A percentile compares a stretch with the other conserved stretches of the same genome.
Conservation (phyloP, 345 rosid genomes). For the Populus tremula region DNA sequence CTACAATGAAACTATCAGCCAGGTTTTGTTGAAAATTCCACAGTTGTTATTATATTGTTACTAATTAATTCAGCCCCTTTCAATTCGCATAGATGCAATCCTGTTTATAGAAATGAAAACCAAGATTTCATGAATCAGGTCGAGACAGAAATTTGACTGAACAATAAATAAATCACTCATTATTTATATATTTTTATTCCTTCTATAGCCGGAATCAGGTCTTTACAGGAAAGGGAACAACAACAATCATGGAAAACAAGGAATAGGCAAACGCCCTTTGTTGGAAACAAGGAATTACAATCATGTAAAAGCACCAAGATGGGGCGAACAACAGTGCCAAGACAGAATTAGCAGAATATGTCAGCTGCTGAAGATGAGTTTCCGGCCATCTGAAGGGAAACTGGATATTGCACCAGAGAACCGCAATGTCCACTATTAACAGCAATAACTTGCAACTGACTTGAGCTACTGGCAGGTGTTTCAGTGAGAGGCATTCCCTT, state of each 20-base stretch:
- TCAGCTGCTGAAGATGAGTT: slow-evolving; percentile 35
- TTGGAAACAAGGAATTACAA: slow-evolving; percentile 5
- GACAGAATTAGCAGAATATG: slow-evolving; percentile 36
- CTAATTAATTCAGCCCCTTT: not conserved
- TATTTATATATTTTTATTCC: slow-evolving; percentile 9
- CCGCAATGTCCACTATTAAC: slow-evolving; percentile 35
- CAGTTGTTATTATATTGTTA: not conserved
- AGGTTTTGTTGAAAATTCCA: not conserved
- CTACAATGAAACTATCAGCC: not conserved
- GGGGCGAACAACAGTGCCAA: not conserved
- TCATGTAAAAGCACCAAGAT: not conserved
- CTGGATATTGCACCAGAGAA: slow-evolving; percentile 32
- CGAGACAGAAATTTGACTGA: not conserved
- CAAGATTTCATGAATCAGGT: not conserved
- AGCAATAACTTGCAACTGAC: slow-evolving; percentile 18
- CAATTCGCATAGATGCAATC: not conserved
- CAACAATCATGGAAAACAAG: not conserved
- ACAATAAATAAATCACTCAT: slow-evolving; percentile 4
- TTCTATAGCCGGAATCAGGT: not conserved
- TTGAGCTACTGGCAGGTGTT: slow-evolving; percentile 13
- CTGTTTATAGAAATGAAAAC: not conserved
- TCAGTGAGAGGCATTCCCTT: slow-evolving; percentile 31
- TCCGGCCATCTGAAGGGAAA: slow-evolving; percentile 34
- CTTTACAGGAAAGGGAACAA: not conserved
- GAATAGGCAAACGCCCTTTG: not conserved